A percentile compares a stretch with the other conserved stretches of the same genome.
Conservation (phyloP, 2,329 filamentous ascomycete species). For the Plectosphaerella plurivora region DNA sequence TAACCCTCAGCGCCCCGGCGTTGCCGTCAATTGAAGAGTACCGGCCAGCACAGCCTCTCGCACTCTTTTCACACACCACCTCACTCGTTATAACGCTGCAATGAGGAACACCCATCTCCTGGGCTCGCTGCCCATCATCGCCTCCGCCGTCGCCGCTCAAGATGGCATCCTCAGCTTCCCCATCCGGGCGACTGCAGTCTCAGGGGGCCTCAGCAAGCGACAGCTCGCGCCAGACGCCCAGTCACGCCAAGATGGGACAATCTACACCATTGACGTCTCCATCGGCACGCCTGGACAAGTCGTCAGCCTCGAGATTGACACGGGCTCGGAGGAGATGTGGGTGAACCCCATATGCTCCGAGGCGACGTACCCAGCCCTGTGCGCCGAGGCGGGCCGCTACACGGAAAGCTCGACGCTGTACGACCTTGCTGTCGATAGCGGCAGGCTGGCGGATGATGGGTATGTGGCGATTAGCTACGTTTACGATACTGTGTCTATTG, state of each 20-base stretch:
- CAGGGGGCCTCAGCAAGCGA: conserved; percentile 12
- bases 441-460: conserved; percentile 25
- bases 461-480: conserved; percentile 26
- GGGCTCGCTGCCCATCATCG: too few relatives aligned
- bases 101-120: too few relatives aligned
- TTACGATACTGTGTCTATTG: conserved; percentile 26
- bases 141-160: too few relatives aligned
- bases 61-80: too few relatives aligned
- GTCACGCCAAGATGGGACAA: conserved; percentile 23
- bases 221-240: conserved; percentile 19
- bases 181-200: neutral
- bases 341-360: conserved; percentile 34
- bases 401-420: conserved; percentile 22
- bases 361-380: conserved; percentile 20
- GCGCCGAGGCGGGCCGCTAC: conserved; percentile 23
- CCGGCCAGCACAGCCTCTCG: too few relatives aligned
- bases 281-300: conserved; percentile 32
- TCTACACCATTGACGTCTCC: conserved; percentile 29
- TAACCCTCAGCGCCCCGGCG: too few relatives aligned
- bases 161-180: neutral
- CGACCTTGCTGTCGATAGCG: conserved; percentile 17
- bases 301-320: conserved; percentile 35
- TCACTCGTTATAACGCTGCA: too few relatives aligned
- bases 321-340: conserved; percentile 36
- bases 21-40: too few relatives aligned